These are phyloP conservation scores for Tulasnella sp. DNA, from an alignment of 768 basidiomycete species.

Conservation along the genomic window DNA sequence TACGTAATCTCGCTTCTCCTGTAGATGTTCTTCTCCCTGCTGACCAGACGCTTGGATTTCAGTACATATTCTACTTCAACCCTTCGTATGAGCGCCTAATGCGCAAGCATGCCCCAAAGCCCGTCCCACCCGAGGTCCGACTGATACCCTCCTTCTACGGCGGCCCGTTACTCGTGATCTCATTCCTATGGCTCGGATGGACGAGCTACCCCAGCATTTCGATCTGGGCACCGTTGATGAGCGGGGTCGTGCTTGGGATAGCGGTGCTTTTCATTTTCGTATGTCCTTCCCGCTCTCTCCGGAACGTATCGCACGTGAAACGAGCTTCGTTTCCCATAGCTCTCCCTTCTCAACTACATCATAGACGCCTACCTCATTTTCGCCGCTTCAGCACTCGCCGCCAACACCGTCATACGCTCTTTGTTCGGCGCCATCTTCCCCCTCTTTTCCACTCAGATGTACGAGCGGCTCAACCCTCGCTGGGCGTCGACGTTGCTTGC, in stretches of 20 bases:
- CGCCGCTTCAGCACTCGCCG: slow-evolving; percentile 29
- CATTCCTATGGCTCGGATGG: slow-evolving; percentile 33
- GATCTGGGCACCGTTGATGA: slow-evolving; percentile 16
- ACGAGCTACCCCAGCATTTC: slow-evolving; percentile 23
- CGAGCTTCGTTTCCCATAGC: no score
- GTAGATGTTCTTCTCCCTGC: slow-evolving; percentile 15
- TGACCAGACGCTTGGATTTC: slow-evolving; percentile 21
- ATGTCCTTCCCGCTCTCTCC: slow-evolving; percentile 23
- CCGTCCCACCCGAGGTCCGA: slow-evolving; percentile 24
- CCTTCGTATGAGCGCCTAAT: slow-evolving; percentile 23
- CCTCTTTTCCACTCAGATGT: slow-evolving; percentile 29
- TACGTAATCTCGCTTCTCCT: no score
- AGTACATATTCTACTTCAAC: slow-evolving; percentile 26
- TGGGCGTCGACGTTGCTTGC: slow-evolving; percentile 30
- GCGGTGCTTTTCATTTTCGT: slow-evolving; percentile 18
- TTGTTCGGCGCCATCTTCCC: slow-evolving; percentile 16
- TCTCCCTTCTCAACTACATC: no score
- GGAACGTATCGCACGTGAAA: slow-evolving; percentile 29
- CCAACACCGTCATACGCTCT: slow-evolving; percentile 21
- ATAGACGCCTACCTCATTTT: no score
- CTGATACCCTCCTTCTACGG: slow-evolving; percentile 25
- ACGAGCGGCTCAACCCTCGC: slow-evolving; percentile 25
- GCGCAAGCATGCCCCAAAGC: slow-evolving; percentile 19
- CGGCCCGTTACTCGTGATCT: slow-evolving; percentile 24
- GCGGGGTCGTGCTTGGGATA: slow-evolving; percentile 13